Conservation (phyloP, 169 alveolate genomes). For the Hepatocystis sp. region DNA sequence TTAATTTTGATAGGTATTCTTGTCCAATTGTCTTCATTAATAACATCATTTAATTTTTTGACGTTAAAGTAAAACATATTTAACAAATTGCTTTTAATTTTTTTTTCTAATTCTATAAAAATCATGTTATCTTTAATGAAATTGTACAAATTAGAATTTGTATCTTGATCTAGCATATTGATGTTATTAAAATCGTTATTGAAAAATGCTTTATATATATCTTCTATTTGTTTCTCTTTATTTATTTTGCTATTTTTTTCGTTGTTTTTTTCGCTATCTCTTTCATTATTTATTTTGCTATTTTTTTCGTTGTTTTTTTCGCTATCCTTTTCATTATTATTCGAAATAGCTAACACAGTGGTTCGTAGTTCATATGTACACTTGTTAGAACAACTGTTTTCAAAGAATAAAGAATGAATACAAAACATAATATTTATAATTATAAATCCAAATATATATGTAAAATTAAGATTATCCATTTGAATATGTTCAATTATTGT, state of each 20-base stretch:
- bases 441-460: slow-evolving; percentile 22
- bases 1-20: slow-evolving; percentile 45
- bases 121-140: slow-evolving; percentile 16
- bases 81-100: slow-evolving; percentile 34
- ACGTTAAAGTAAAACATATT: slow-evolving; percentile 16
- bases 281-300: background rate
- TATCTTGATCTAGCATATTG: slow-evolving; percentile 7
- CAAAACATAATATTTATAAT: slow-evolving; percentile 56
- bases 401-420: slow-evolving; percentile 38
- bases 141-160: slow-evolving; percentile 4
- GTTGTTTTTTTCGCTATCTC: background rate
- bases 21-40: slow-evolving; percentile 53
- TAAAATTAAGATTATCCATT: slow-evolving; percentile 40
- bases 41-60: slow-evolving; percentile 40
- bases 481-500: slow-evolving; percentile 57
- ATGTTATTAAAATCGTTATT: slow-evolving; percentile 3
- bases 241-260: slow-evolving; percentile 9
- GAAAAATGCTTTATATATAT: slow-evolving; percentile 17
- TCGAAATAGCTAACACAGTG: too few relatives aligned
- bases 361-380: slow-evolving; percentile 22
- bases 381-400: slow-evolving; percentile 35
- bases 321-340: background rate
- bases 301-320: background rate
- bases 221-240: background rate
- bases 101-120: slow-evolving; percentile 54